These are phyloP conservation scores for Erucastrum elatum DNA, from an alignment of 345 rosid species.

Conservation along the genomic window DNA sequence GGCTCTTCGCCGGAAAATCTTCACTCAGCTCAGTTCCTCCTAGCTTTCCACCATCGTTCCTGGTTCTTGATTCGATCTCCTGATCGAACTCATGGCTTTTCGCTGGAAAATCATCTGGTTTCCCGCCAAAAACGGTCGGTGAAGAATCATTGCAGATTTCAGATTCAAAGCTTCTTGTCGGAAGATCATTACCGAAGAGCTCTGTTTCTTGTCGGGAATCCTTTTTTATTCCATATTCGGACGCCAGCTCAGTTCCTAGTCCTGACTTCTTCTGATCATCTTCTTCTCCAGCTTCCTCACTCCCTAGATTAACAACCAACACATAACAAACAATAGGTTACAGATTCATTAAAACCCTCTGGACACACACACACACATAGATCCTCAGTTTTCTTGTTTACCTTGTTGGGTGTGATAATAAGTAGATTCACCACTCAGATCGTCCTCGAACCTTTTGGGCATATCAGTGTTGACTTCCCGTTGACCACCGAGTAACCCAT, in stretches of 20 bases:
- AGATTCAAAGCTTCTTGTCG: background rate
- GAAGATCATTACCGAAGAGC: no score
- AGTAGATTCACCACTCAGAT: constrained; percentile 42
- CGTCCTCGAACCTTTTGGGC: constrained; percentile 49
- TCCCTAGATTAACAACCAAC: background rate
- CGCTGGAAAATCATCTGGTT: background rate
- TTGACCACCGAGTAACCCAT: constrained; percentile 30
- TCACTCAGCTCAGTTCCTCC: background rate
- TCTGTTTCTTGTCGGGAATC: background rate
- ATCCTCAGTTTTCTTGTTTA: constrained; percentile 4
- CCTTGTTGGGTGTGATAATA: constrained; percentile 42
- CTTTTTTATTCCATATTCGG: background rate
- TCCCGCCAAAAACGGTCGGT: background rate
- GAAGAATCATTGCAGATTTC: background rate
- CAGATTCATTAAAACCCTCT: background rate
- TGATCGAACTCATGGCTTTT: background rate
- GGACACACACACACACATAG: background rate
- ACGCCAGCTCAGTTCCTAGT: background rate
- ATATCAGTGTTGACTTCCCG: constrained; percentile 40
- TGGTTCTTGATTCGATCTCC: background rate
- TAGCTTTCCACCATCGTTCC: background rate
- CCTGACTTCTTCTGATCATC: background rate
- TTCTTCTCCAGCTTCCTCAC: background rate
- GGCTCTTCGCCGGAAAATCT: background rate
- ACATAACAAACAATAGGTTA: background rate